These are phyloP conservation scores for Candida awuae DNA, from an alignment of 805 yeast genomes.

Conservation along the genomic window DNA sequence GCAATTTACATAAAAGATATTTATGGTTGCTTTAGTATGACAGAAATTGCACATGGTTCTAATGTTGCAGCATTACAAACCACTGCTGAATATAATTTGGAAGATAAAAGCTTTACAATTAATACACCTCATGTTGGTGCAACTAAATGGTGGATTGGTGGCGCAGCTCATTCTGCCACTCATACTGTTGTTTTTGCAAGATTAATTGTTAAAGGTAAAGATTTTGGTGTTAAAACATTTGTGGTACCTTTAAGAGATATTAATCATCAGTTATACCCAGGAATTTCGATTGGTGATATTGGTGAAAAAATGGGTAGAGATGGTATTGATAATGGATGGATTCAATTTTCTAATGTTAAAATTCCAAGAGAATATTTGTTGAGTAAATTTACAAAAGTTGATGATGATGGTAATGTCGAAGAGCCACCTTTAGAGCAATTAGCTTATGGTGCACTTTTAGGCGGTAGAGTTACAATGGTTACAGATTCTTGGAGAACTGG, in stretches of 20 bases:
- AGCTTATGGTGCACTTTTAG: slow-evolving; percentile 77
- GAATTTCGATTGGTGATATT: slow-evolving; percentile 81
- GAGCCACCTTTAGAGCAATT: slow-evolving; percentile 84
- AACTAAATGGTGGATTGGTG: slow-evolving; percentile 98
- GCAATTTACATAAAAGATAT: slow-evolving; percentile 50
- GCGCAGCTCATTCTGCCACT: slow-evolving; percentile 91
- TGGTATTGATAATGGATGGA: slow-evolving; percentile 96
- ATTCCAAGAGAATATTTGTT: slow-evolving; percentile 82
- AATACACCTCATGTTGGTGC: slow-evolving; percentile 89
- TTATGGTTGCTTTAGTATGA: slow-evolving; percentile 90
- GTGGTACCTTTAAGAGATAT: slow-evolving; percentile 83
- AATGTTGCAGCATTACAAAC: slow-evolving; percentile 92
- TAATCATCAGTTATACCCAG: slow-evolving; percentile 66
- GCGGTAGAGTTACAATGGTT: slow-evolving; percentile 89
- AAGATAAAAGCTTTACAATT: slow-evolving; percentile 59
- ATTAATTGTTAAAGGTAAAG: slow-evolving; percentile 70
- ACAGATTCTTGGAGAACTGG: slow-evolving; percentile 75
- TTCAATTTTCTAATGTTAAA: slow-evolving; percentile 75
- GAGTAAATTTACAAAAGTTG: slow-evolving; percentile 68
- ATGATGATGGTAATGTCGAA: slow-evolving; percentile 57
- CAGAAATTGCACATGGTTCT: slow-evolving; percentile 89
- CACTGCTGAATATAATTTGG: slow-evolving; percentile 70
- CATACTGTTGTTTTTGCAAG: slow-evolving; percentile 84
- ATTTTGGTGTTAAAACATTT: slow-evolving; percentile 87
- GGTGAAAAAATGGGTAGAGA: slow-evolving; percentile 95